Evolutionary conservation across 176 grass and related monocot species (phyloP).

Genomic region (Avena insularis): DNA sequence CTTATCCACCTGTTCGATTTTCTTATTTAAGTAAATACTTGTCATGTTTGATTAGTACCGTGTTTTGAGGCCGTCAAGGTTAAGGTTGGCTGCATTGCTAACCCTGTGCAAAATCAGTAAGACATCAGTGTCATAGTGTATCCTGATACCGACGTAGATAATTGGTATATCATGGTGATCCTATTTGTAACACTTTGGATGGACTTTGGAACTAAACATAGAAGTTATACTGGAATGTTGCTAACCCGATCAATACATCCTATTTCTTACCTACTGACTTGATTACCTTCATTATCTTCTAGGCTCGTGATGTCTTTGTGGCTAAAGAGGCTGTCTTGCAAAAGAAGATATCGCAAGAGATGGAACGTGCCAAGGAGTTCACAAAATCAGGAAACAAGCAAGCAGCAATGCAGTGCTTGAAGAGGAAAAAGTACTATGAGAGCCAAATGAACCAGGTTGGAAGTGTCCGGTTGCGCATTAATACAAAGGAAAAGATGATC

Average conservation of each 20-base stretch:
- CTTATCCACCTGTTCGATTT: background rate
- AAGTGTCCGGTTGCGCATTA: slow-evolving; percentile 70
- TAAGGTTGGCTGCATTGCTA: slow-evolving; percentile 15
- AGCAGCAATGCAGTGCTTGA: slow-evolving; percentile 84
- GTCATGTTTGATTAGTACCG: background rate
- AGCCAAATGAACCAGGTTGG: slow-evolving; percentile 79
- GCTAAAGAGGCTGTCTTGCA: slow-evolving; percentile 75
- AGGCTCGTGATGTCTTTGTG: slow-evolving; percentile 76
- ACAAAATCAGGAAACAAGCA: slow-evolving; percentile 76
- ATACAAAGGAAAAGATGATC: slow-evolving; percentile 66
- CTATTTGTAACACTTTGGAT: slow-evolving; percentile 5
- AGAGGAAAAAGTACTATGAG: slow-evolving; percentile 94
- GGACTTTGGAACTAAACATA: background rate
- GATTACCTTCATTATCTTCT: slow-evolving; percentile 22
- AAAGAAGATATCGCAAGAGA: slow-evolving; percentile 85
- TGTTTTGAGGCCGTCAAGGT: background rate
- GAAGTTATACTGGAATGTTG: background rate
- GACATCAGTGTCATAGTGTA: background rate
- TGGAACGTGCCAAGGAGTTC: slow-evolving; percentile 81
- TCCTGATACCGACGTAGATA: background rate
- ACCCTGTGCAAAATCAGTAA: background rate
- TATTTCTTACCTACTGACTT: slow-evolving; percentile 5
- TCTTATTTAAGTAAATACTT: background rate
- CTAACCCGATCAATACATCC: background rate
- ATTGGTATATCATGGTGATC: background rate